Conservation (phyloP, 148 eudicot genomes). For the Fallopia convolvulus region DNA sequence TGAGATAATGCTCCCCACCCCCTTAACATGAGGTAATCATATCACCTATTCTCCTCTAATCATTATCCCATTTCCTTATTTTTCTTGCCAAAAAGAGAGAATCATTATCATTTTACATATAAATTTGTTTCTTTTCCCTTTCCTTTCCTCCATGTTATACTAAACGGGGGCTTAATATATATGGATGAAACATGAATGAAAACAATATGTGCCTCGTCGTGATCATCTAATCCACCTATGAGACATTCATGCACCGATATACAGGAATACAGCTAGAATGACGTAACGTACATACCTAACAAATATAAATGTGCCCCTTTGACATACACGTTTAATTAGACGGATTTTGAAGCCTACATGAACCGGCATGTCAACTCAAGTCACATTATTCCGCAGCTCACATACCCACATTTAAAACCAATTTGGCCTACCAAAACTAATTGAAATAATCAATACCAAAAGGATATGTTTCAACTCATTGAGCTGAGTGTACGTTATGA, state of each 20-base stretch:
- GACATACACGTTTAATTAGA: too few relatives aligned
- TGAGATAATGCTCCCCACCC: too few relatives aligned
- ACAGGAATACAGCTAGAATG: background rate
- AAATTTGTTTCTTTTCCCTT: too few relatives aligned
- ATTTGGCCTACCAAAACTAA: background rate
- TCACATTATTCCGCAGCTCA: constrained; percentile 4
- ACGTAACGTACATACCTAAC: background rate
- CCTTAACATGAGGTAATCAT: too few relatives aligned
- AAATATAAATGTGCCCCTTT: background rate
- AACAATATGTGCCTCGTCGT: background rate
- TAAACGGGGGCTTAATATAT: too few relatives aligned
- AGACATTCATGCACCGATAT: background rate
- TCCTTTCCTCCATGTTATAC: too few relatives aligned
- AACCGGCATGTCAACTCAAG: constrained; percentile 4
- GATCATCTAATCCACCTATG: background rate
- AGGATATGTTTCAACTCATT: background rate
- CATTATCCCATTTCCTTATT: too few relatives aligned
- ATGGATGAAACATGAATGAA: background rate
- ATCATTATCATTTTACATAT: too few relatives aligned
- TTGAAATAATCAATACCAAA: background rate
- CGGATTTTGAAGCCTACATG: background rate
- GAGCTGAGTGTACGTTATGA: background rate
- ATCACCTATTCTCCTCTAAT: too few relatives aligned
- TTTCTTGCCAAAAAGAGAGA: too few relatives aligned
- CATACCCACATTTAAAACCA: background rate